Base-by-base conservation (phyloP, 257 asterid species). In the Scutellaria barbata region DNA sequence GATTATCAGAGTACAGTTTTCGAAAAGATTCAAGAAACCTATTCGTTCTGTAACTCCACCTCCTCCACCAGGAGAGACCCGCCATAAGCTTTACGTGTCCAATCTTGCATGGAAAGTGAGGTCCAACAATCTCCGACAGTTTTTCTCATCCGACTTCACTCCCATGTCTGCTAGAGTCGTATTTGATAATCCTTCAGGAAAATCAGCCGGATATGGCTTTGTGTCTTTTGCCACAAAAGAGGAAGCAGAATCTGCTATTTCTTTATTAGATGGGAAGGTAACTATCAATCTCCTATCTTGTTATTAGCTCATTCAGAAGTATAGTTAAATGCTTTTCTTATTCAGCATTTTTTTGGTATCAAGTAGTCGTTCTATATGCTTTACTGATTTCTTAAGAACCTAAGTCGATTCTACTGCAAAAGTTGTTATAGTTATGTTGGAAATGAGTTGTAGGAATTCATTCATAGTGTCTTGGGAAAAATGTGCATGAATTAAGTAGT, bases 101-200 rank as follows among this genome's bases (percentile, higher is more conserved):
- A 92, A 92, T 80, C 97, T 92, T 68, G 86, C 89, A 16, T 90
- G 98, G 98, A 90, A 92, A 84, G 93, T 75, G 81, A 88, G 98
- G 82, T 87, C 97, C 47, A 88, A 61, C 66, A 65, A 82, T 76
- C 96, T 92, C 46, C 86, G 92, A 17, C 93, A 92, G 20, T 82
- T 92, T 7, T 88, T 92, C 71, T 77, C 90, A 5, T 74, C 89
- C 42, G 65, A 77, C 65, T 83, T 71, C 81, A 88, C 73, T 61
- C 98, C 92, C 35, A 71, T 90, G 62, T 84, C 98, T 25, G 92
- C 77, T 65, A 83, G 86, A 80, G 93, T 92, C 47, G 81, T 92
- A 30, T 92, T 92, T 72, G 97, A 77, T 47, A 76, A 72, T 63
- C 90, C 92, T 67, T 81, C 89, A 2, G 95, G 92, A 71, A 89